Evolutionary conservation across 2,329 filamentous ascomycete species (phyloP).

Genomic region (Beauveria varroae): DNA sequence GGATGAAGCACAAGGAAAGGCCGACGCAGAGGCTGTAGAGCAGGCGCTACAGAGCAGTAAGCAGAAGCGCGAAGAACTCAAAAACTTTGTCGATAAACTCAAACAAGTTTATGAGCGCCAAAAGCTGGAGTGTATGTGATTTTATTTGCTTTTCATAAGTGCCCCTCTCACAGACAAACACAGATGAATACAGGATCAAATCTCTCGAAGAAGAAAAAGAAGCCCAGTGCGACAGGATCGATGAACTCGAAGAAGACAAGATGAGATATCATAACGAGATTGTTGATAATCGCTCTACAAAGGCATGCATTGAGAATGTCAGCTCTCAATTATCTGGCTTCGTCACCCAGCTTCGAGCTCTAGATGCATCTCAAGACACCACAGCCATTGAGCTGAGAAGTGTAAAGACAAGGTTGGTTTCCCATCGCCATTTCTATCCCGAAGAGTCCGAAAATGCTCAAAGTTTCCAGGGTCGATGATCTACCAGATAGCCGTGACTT

Average conservation of each 20-base stretch:
- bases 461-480: neutral
- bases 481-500: neutral
- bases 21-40: neutral
- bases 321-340: neutral
- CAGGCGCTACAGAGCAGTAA: neutral
- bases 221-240: neutral
- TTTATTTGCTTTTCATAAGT: no score
- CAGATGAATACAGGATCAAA: conserved; percentile 2
- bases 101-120: neutral
- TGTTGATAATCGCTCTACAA: neutral
- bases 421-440: neutral
- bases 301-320: neutral
- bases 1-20: neutral
- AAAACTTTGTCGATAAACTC: neutral
- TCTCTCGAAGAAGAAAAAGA: neutral
- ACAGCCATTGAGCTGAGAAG: neutral
- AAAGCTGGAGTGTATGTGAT: neutral
- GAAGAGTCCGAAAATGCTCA: neutral
- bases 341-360: neutral
- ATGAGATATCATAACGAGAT: neutral
- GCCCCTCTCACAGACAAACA: neutral
- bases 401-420: neutral
- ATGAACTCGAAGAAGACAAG: neutral
- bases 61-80: conserved; percentile 1
- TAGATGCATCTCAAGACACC: neutral